These are phyloP conservation scores for Macrophomina phaseolina DNA, from an alignment of 2,329 filamentous ascomycete species.

Conservation along the genomic window DNA sequence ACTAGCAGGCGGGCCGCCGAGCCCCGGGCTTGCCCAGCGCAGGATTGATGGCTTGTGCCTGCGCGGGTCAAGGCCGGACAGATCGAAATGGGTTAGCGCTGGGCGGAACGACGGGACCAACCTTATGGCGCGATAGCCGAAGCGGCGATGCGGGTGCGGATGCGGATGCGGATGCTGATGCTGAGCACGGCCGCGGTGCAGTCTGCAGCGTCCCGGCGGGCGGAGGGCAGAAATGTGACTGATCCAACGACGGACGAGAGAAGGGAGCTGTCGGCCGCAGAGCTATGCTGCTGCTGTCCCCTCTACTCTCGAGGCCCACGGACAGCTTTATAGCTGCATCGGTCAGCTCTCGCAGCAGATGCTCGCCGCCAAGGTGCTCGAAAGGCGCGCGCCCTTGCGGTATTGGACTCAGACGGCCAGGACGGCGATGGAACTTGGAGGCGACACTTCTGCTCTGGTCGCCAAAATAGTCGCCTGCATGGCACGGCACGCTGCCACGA, in stretches of 20 bases:
- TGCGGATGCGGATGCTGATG: constrained; percentile 6
- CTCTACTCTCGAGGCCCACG: neutral
- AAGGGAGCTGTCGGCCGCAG: constrained; percentile 10
- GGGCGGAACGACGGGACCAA: constrained; percentile 27
- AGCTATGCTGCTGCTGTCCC: neutral
- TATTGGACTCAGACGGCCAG: constrained; percentile 28
- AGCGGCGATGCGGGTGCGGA: constrained; percentile 16
- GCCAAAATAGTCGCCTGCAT: constrained; percentile 26
- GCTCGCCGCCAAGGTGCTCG: constrained; percentile 16
- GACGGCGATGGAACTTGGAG: constrained; percentile 27
- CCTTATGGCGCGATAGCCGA: constrained; percentile 27
- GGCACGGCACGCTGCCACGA: constrained; percentile 27
- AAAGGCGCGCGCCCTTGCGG: constrained; percentile 27
- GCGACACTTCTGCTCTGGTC: constrained; percentile 28
- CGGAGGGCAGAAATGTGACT: constrained; percentile 10
- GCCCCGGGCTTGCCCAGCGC: neutral
- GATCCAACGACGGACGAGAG: constrained; percentile 18
- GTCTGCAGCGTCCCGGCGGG: constrained; percentile 3
- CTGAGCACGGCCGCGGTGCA: constrained; percentile 7
- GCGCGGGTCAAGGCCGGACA: too few species aligned
- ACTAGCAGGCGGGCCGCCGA: neutral
- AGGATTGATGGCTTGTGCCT: neutral
- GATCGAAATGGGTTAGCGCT: constrained; percentile 14
- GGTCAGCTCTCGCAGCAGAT: constrained; percentile 16
- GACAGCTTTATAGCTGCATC: constrained; percentile 13